Percentiles rank a stretch among this genome's conserved stretches.
phyloP scores from a whole-genome alignment of 805 yeast species.

The Wickerhamia fluorescens region DNA sequence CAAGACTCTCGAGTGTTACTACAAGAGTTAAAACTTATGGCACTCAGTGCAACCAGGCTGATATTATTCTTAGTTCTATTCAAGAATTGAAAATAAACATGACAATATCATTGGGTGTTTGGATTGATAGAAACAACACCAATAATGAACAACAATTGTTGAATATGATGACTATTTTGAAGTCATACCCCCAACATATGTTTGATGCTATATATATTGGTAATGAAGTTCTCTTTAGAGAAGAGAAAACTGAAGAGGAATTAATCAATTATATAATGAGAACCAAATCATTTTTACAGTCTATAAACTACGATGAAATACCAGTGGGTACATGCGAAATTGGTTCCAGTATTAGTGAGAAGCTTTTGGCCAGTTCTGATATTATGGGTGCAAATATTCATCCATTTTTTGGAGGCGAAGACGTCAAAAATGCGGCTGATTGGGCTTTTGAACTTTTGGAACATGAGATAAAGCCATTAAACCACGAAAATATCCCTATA shows the following conservation, averaged over 20 bases:
- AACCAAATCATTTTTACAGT: conserved; percentile 30
- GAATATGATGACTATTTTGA: conserved; percentile 36
- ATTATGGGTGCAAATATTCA: conserved; percentile 57
- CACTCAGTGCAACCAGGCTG: conserved; percentile 54
- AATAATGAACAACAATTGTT: conserved; percentile 41
- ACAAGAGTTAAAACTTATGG: conserved; percentile 52
- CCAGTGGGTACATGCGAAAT: conserved; percentile 61
- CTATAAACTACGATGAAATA: conserved; percentile 25
- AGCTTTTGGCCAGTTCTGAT: conserved; percentile 41
- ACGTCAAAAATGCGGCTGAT: conserved; percentile 37
- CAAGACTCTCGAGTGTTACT: conserved; percentile 51
- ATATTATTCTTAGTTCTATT: conserved; percentile 46
- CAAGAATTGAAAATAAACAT: conserved; percentile 43
- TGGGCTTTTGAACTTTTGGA: conserved; percentile 49
- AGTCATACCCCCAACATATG: conserved; percentile 32
- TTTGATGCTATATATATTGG: conserved; percentile 54
- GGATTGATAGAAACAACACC: conserved; percentile 45
- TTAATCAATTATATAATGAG: conserved; percentile 37
- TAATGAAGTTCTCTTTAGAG: conserved; percentile 53
- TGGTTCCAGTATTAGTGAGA: conserved; percentile 38
- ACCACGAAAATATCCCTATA: conserved; percentile 21
- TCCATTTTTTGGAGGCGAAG: conserved; percentile 60
- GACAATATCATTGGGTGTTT: conserved; percentile 55
- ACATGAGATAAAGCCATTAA: conserved; percentile 35
- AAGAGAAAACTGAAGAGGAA: conserved; percentile 34